These are phyloP conservation scores for Breviolum minutum DNA, from an alignment of 73 alveolate genomes.

Conservation along the genomic window DNA sequence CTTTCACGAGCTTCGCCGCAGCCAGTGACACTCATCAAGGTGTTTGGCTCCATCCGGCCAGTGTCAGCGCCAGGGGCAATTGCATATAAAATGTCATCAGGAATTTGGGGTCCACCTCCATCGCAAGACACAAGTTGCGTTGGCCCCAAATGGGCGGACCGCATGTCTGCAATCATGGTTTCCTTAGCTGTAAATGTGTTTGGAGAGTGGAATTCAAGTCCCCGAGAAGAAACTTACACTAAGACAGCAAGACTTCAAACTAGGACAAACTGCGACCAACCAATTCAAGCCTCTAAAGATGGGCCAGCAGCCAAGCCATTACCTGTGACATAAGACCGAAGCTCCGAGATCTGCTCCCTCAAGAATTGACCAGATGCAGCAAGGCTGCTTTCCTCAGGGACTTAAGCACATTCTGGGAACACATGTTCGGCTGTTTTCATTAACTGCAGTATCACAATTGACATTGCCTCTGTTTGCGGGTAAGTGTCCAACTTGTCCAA, in stretches of 20 bases:
- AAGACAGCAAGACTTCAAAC: no score
- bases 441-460: not conserved
- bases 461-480: no score
- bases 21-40: not conserved
- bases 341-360: not conserved
- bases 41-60: not conserved
- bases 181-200: no score
- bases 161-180: not conserved
- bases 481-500: not conserved
- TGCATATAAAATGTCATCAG: not conserved
- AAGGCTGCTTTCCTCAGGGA: not conserved
- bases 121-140: not conserved
- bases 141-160: conserved; percentile 18
- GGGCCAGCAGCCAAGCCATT: not conserved
- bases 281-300: not conserved
- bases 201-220: no score
- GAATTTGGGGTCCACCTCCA: not conserved
- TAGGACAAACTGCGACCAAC: no score
- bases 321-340: not conserved
- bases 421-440: not conserved
- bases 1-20: not conserved
- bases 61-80: not conserved
- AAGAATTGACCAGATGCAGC: not conserved
- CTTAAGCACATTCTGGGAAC: no score
- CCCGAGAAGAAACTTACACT: no score